Base-by-base conservation (phyloP, 2,329 filamentous ascomycete genomes). In the Fusarium foetens region DNA sequence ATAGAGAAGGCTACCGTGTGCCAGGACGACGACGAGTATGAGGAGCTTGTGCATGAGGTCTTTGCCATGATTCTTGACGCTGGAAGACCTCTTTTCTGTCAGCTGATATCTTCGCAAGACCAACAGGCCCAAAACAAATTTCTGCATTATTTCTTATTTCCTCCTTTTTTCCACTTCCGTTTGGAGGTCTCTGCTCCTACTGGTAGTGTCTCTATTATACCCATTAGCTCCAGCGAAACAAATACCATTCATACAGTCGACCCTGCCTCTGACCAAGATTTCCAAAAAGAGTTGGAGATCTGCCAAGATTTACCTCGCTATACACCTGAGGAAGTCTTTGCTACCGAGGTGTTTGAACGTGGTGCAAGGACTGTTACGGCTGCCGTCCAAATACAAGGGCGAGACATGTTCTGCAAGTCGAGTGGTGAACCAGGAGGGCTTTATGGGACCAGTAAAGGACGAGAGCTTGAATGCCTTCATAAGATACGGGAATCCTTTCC, bases 121-220 rank as follows among this genome's bases (percentile, higher is more conserved):
- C 4, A 4, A 27, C 3, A 1, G 0, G 1, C 3, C 0, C 23
- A 9, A 0, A 4, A 16, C 0, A 10, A 23, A 12, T 31, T 16
- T 19, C 25, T 60, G 0, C 3, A 38, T 27, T 17, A 13, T 9
- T 12, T 27, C 3, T 5, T 63, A 4, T 63, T 63, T 1, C 60
- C 43, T 1, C 17, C 23, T 0, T 2, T 49, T 3, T 2, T 51
- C 3, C 16, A 43, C 7, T 52, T 61, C 16, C 45, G 43, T 0
- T 8, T 63, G 0, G 25, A 61, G 1, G 43, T 25, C 3, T 31
- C 36, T 25, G 1, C 0, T 13, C 5, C 17, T 12, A 10, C 8
- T 2, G 7, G 23, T 2, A 3, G 1, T 1, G 55, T 39, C 10
- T 63, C 60, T 0, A 8, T 51, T 1, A 8, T 23, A 19, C 14